These are phyloP conservation scores for Leersia perrieri DNA, from an alignment of 176 grass and related monocot genomes.

Conservation along the genomic window DNA sequence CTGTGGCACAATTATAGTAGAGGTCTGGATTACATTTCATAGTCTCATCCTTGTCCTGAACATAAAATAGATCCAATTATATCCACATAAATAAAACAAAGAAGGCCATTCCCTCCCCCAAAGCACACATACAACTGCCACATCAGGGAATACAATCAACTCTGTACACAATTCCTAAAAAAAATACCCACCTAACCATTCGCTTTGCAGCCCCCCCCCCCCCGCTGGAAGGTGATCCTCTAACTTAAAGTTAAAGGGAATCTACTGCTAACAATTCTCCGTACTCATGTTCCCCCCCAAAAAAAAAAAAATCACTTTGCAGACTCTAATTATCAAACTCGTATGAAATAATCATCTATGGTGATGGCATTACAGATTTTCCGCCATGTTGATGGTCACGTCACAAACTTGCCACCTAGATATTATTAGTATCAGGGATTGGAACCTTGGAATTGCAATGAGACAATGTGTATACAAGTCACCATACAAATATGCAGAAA, in stretches of 20 bases:
- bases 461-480: background rate
- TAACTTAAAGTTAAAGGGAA: too few relatives aligned
- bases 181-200: background rate
- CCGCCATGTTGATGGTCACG: background rate
- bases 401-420: background rate
- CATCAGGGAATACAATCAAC: background rate
- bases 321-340: background rate
- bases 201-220: background rate
- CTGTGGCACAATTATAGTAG: constrained; percentile 84
- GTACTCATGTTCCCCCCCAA: too few relatives aligned
- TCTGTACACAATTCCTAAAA: background rate
- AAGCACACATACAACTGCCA: background rate
- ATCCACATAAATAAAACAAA: constrained; percentile 3
- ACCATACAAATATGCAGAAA: background rate
- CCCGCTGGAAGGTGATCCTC: too few relatives aligned
- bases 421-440: background rate
- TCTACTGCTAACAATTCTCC: too few relatives aligned
- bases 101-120: background rate
- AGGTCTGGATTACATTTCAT: constrained; percentile 87
- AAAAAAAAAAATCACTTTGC: too few relatives aligned
- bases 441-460: background rate
- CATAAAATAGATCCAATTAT: constrained; percentile 31
- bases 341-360: background rate
- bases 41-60: constrained; percentile 82
- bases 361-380: too few relatives aligned